Evolutionary conservation across 2,329 filamentous ascomycete genomes (phyloP).

Genomic region (Ceratocystis colombiana): DNA sequence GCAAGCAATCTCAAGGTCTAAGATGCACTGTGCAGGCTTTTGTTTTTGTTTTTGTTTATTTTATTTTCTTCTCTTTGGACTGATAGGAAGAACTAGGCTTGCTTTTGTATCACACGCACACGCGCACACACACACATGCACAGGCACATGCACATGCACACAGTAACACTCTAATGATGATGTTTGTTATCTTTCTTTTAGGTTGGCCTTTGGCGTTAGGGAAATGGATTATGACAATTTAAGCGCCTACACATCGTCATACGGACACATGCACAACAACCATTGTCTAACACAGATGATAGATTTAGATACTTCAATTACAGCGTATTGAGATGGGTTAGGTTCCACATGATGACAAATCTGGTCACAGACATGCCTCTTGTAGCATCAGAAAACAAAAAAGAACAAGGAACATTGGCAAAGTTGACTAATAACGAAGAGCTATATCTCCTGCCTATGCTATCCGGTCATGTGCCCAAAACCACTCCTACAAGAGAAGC

Average conservation of each 20-base stretch:
- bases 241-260: not conserved
- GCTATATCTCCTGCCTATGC: too few relatives aligned
- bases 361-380: not conserved
- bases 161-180: not conserved
- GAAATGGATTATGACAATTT: not conserved
- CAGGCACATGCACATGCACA: too few relatives aligned
- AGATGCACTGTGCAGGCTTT: not conserved
- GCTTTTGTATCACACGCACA: not conserved
- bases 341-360: not conserved
- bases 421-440: too few relatives aligned
- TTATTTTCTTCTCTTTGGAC: not conserved
- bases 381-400: not conserved
- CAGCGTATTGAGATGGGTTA: not conserved
- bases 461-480: too few relatives aligned
- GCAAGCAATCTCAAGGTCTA: slow-evolving; percentile 3
- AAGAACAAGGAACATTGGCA: not conserved
- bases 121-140: too few relatives aligned
- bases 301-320: not conserved
- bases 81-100: not conserved
- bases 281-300: not conserved
- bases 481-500: too few relatives aligned
- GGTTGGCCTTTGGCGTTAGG: not conserved
- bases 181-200: slow-evolving; percentile 4
- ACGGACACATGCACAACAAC: not conserved
- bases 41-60: not conserved